Evolutionary conservation across 768 basidiomycete genomes (phyloP).

Genomic region (Trametes coccinea): DNA sequence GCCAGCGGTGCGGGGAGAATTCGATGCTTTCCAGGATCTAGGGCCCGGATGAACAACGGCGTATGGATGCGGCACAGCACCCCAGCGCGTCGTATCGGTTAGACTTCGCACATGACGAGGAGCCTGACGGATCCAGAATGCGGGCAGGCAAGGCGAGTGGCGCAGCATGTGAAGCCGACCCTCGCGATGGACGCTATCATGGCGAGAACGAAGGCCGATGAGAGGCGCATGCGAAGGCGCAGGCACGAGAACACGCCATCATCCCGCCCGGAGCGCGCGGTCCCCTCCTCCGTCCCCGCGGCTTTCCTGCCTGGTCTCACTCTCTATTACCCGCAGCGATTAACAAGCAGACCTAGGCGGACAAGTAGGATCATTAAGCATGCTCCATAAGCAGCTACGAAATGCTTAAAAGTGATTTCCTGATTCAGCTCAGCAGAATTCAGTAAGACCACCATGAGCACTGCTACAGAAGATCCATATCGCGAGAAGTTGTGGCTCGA

Average conservation of each 20-base stretch:
- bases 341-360: not conserved
- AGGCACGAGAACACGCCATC: not conserved
- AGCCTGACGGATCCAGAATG: not conserved
- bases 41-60: conserved; percentile 13
- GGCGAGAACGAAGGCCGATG: not conserved
- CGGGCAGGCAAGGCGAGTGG: not conserved
- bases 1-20: not conserved
- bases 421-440: too few species aligned
- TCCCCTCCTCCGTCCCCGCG: not conserved
- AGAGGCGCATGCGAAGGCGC: not conserved
- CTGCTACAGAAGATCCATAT: not conserved
- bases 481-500: conserved; percentile 50
- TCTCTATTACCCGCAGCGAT: not conserved
- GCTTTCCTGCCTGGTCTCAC: not conserved
- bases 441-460: not conserved
- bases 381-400: not conserved
- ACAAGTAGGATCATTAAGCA: not conserved
- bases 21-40: not conserved
- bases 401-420: not conserved
- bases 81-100: not conserved
- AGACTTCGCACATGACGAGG: conserved; percentile 18
- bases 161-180: conserved; percentile 6
- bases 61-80: not conserved
- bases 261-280: not conserved
- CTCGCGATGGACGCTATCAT: conserved; percentile 5